Evolutionary conservation across 306 rosid species (phyloP).

Genomic region (Gynostemma pentaphyllum): DNA sequence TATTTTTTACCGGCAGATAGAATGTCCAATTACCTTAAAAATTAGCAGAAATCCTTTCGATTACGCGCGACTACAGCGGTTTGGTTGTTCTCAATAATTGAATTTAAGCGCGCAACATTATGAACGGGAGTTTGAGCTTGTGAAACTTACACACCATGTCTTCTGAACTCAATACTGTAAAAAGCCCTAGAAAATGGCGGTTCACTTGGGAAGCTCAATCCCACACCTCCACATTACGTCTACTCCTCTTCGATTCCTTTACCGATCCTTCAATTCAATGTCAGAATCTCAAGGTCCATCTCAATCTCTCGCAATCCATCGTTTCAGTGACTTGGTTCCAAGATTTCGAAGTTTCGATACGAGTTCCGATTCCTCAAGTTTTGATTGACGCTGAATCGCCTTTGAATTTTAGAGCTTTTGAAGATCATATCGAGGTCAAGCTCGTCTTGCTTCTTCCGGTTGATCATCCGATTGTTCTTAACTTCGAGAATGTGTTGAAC

Average conservation of each 20-base stretch:
- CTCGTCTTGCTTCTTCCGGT: conserved; percentile 72
- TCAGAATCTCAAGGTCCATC: conserved; percentile 36
- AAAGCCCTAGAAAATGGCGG: conserved; percentile 37
- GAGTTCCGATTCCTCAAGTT: conserved; percentile 65
- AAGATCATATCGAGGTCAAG: conserved; percentile 72
- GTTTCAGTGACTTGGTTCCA: conserved; percentile 35
- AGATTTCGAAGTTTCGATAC: conserved; percentile 25
- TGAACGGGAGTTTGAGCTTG: background rate
- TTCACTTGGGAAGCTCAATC: conserved; percentile 90
- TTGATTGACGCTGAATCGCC: conserved; percentile 55
- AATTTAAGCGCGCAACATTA: background rate
- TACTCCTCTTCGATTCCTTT: conserved; percentile 40
- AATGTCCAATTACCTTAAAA: too few species aligned
- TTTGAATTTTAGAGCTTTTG: conserved; percentile 30
- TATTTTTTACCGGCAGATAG: too few species aligned
- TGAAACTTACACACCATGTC: conserved; percentile 1
- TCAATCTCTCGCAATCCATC: conserved; percentile 28
- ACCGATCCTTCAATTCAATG: conserved; percentile 41
- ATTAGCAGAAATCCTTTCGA: too few species aligned
- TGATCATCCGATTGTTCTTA: conserved; percentile 46
- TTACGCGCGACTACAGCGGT: too few species aligned
- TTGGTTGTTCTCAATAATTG: background rate
- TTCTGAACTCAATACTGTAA: background rate
- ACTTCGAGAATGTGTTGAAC: conserved; percentile 28
- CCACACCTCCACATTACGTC: conserved; percentile 59